Percentiles rank a stretch among this genome's conserved stretches.
Conservation (phyloP, 2,329 filamentous ascomycete genomes). For the Neophaeococcomyces mojaviensis region DNA sequence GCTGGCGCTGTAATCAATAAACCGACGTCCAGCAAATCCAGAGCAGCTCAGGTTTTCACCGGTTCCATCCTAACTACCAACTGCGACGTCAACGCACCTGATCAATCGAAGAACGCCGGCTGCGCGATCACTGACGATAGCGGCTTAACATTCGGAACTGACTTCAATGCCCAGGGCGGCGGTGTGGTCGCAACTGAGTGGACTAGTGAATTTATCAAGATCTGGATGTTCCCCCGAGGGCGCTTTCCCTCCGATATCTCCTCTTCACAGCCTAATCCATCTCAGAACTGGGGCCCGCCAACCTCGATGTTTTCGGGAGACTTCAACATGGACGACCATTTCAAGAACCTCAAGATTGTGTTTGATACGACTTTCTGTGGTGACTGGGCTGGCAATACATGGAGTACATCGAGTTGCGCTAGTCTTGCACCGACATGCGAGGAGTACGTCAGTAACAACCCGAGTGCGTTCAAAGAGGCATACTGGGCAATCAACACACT, state of each 20-base stretch:
- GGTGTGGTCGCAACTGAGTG: constrained; percentile 72
- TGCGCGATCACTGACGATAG: constrained; percentile 32
- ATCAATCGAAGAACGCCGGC: constrained; percentile 31
- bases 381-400: constrained; percentile 47
- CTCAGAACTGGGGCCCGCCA: constrained; percentile 38
- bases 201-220: constrained; percentile 62
- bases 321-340: constrained; percentile 37
- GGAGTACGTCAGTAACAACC: constrained; percentile 62
- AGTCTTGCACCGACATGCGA: constrained; percentile 62
- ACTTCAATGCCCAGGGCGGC: constrained; percentile 46
- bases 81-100: constrained; percentile 42
- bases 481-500: constrained; percentile 70
- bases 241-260: constrained; percentile 40
- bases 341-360: constrained; percentile 38
- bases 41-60: constrained; percentile 35
- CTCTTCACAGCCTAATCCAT: constrained; percentile 36
- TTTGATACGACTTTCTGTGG: constrained; percentile 52
- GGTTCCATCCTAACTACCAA: constrained; percentile 44
- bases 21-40: constrained; percentile 23
- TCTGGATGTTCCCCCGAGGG: constrained; percentile 55
- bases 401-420: constrained; percentile 36
- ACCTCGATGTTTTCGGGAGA: constrained; percentile 35
- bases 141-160: constrained; percentile 40
- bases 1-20: constrained; percentile 26
- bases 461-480: constrained; percentile 58